Evolutionary conservation across 2,329 filamentous ascomycete genomes (phyloP), one percentile per base, ranked within the genome.

Genomic region (Ceratocystis huliohia): DNA sequence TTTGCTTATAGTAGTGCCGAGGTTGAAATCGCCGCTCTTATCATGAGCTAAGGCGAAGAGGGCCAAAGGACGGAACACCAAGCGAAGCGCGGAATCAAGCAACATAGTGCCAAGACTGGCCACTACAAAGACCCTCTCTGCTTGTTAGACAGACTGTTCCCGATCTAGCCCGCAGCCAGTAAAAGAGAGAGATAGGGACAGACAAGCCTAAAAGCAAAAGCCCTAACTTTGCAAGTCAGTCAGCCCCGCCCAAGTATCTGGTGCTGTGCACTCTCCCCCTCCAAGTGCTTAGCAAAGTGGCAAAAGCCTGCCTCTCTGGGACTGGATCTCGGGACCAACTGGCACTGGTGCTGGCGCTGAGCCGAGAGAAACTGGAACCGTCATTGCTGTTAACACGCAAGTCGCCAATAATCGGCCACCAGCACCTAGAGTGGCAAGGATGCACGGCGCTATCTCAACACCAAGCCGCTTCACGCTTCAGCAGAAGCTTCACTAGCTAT

Each of bases 231-330:
- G 10, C 10, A 13, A 41, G 37, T 41, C 37, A 17, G 17, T 13
- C 15, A 8, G 15, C 48, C 28, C 53, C 53, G 53, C 5, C 30
- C 53, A 30, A 15, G 10, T 25, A 22, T n/a, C 48, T 20, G 7
- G 22, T 13, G 48, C n/a, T 53, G 22, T 53, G 48, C 17, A 22
- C 48, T 30, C 17, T 13, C 53, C 15, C 15, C n/a, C 22, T 13
- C n/a, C 48, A 57, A 57, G 53, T 30, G 53, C 53, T 57, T 57
- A 57, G 53, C 53, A 57, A 28, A n/a, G 53, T 57, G 53, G 53
- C 53, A 20, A 57, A 28, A 28, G 53, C 25, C 25, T 30, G 28
- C 53, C 37, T 15, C 13, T 28, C 20, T 17, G 53, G 28, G n/a
- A 30, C 53, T 57, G 53, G 22, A 15, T 28, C 48, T 50, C 22